Evolutionary conservation across 1,139 yeast genomes (phyloP), one percentile per base, ranked within the genome.

Genomic region (Geotrichum fermentans): DNA sequence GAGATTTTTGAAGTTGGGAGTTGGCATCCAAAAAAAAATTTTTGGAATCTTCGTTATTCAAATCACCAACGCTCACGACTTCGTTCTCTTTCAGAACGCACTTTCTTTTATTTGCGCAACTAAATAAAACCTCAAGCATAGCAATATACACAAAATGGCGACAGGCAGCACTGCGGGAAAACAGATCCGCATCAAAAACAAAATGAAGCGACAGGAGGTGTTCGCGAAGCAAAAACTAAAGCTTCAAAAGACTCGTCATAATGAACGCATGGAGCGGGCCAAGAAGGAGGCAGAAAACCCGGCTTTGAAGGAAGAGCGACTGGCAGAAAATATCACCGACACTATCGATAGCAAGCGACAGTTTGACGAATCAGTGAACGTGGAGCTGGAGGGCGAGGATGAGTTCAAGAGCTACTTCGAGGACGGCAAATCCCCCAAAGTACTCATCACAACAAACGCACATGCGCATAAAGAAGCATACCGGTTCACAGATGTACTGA

Each of bases 321-420:
- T 90, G 44, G 79, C 81, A 3, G 80, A 75, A 50, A 89, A 90
- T 64, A 80, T 87, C 1, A 94, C 98, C 0, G 83, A 80, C 24
- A 94, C 98, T 6, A 81, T 90, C 49, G 98, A 92, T 60, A 76
- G 81, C 52, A 88, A 87, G 73, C 74, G 98, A 64, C 94, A 83
- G 0, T 92, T 68, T 58, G 98, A 92, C 67, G 97, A 92, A 66
- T 87, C 97, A 1, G 84, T 89, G 14, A 78, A 75, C 26, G 73
- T 72, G 1, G 85, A 82, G 50, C 72, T 83, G 2, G 95, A 86
- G 64, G 95, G 92, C 18, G 90, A 82, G 52, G 96, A 89, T 62
- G 95, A 69, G 58, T 85, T 87, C 66, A 77, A 74, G 40, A 70
- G 73, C 32, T 82, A 83, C 61, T 86, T 86, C 62, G 65, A 68